phyloP scores from a whole-genome alignment of 192 early-diverging fungal species.

The Phlyctochytrium arcticum region DNA sequence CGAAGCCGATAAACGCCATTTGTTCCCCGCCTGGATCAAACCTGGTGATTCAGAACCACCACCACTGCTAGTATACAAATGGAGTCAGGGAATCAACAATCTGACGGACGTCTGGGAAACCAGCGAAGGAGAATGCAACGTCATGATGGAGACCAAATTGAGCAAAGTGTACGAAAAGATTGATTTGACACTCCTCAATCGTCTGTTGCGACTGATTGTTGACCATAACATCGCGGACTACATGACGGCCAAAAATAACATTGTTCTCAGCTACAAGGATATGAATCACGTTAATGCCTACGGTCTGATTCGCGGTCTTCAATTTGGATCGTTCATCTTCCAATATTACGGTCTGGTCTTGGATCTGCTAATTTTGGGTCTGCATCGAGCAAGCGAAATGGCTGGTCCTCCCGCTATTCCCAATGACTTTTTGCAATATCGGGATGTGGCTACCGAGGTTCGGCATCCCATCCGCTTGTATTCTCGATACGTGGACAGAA shows the following conservation, averaged over 20 bases:
- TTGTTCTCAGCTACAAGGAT: conserved; percentile 96
- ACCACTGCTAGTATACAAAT: conserved; percentile 96
- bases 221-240: conserved; percentile 99
- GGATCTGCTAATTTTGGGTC: conserved; percentile 89
- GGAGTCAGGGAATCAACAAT: conserved; percentile 98
- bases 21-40: conserved; percentile 99
- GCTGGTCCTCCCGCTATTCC: conserved; percentile 89
- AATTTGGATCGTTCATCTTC: conserved; percentile 96
- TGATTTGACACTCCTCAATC: conserved; percentile 92
- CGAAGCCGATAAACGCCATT: conserved; percentile 93
- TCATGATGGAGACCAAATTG: conserved; percentile 93
- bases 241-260: conserved; percentile 99
- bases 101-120: conserved; percentile 94
- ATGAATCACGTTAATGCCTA: conserved; percentile 99
- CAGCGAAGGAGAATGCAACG: conserved; percentile 83
- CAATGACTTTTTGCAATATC: conserved; percentile 97
- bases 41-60: conserved; percentile 95
- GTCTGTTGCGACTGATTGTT: conserved; percentile 88
- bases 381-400: conserved; percentile 94
- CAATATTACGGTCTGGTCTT: conserved; percentile 98
- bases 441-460: conserved; percentile 85
- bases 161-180: conserved; percentile 95
- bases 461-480: conserved; percentile 96
- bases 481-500: conserved; percentile 87
- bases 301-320: conserved; percentile 94